Conservation (phyloP, 2,329 filamentous ascomycete genomes). For the Penicillium sp. region DNA sequence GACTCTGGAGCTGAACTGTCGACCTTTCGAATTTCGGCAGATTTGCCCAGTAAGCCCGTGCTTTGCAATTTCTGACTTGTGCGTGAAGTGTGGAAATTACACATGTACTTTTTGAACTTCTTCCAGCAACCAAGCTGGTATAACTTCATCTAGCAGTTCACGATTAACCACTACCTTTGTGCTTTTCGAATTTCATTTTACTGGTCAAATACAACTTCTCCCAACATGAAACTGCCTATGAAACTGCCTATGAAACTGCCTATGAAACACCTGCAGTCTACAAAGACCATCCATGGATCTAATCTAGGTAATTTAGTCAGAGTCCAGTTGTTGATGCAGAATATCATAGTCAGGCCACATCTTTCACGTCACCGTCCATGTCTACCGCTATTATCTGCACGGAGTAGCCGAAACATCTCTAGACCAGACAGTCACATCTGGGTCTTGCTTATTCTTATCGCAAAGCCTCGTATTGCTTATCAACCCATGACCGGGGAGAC, state of each 20-base stretch:
- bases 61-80: background rate
- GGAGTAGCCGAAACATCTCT: constrained; percentile 7
- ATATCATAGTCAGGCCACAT: background rate
- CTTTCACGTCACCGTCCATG: background rate
- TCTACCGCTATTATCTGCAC: background rate
- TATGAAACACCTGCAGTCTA: background rate
- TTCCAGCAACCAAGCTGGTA: background rate
- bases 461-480: background rate
- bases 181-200: background rate
- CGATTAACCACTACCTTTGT: background rate
- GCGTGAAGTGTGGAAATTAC: background rate
- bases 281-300: background rate
- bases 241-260: background rate
- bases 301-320: background rate
- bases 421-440: background rate
- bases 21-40: background rate
- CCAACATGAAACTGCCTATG: constrained; percentile 3
- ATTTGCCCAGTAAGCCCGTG: background rate
- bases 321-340: background rate
- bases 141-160: background rate
- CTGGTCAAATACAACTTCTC: background rate
- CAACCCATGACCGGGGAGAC: background rate
- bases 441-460: background rate
- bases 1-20: background rate
- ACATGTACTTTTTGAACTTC: background rate